Conservation (phyloP, 2,329 filamentous ascomycete species). For the Dactylellina haptotyla region DNA sequence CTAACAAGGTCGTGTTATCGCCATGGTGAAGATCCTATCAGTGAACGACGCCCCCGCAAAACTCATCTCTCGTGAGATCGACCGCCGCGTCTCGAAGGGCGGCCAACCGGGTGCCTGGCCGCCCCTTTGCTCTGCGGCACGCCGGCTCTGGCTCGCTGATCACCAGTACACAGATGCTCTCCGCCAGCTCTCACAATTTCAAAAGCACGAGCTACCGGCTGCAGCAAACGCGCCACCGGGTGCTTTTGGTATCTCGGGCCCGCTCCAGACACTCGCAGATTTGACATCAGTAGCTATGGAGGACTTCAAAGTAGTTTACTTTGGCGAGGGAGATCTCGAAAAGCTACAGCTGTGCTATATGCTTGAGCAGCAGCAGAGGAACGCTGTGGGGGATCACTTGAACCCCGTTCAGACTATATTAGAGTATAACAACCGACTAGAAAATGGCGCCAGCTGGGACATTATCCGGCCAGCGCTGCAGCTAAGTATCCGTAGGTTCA, state of each 20-base stretch:
- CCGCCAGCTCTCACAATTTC: slow-evolving; percentile 49
- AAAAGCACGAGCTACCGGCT: slow-evolving; percentile 37
- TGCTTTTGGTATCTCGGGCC: slow-evolving; percentile 55
- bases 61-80: slow-evolving; percentile 56
- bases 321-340: slow-evolving; percentile 51
- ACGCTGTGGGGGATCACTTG: slow-evolving; percentile 55
- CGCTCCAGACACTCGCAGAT: slow-evolving; percentile 57
- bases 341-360: slow-evolving; percentile 57
- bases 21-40: slow-evolving; percentile 31
- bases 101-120: slow-evolving; percentile 56
- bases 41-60: slow-evolving; percentile 54
- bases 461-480: slow-evolving; percentile 56
- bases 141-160: slow-evolving; percentile 56
- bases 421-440: slow-evolving; percentile 55
- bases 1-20: neutral
- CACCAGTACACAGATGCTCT: slow-evolving; percentile 49
- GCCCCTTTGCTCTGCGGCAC: slow-evolving; percentile 54
- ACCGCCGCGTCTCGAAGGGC: slow-evolving; percentile 54
- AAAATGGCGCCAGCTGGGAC: slow-evolving; percentile 55
- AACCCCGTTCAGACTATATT: slow-evolving; percentile 56
- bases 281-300: slow-evolving; percentile 56
- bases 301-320: slow-evolving; percentile 56
- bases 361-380: slow-evolving; percentile 57
- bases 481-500: slow-evolving; percentile 54
- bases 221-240: slow-evolving; percentile 52